These are phyloP conservation scores for Yarrowia hollandica DNA, from an alignment of 805 yeast species.

Conservation along the genomic window DNA sequence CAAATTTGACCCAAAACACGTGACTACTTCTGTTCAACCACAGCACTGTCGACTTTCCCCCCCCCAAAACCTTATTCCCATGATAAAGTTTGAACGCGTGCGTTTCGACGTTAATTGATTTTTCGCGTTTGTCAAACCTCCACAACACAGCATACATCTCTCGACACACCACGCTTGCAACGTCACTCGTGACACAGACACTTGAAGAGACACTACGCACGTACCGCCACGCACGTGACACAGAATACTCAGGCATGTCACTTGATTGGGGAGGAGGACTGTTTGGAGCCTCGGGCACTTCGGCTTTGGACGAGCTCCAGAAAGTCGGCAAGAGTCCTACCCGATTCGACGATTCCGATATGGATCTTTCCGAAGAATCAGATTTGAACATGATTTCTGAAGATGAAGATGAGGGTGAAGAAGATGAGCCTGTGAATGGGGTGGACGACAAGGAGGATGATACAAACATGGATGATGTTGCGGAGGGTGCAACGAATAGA, in stretches of 20 bases:
- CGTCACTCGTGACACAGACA: too few relatives aligned
- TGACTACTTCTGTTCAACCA: too few relatives aligned
- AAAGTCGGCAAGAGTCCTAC: neutral
- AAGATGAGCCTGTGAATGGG: neutral
- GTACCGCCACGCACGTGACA: neutral
- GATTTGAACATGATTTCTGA: neutral
- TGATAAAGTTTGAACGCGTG: neutral
- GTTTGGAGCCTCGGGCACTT: neutral
- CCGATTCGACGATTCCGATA: neutral
- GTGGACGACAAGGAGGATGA: neutral
- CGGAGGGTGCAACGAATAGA: too few relatives aligned
- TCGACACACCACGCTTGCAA: neutral
- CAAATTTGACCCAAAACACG: neutral
- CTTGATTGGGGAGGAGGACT: slow-evolving; percentile 26
- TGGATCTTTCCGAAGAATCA: neutral
- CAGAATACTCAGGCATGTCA: neutral
- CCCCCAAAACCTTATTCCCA: neutral
- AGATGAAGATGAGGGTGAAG: too few relatives aligned
- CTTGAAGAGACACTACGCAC: neutral
- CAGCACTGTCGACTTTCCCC: too few relatives aligned
- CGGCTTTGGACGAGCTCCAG: slow-evolving; percentile 7
- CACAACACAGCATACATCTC: neutral
- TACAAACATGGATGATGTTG: too few relatives aligned
- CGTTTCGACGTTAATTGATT: neutral
- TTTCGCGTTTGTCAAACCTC: neutral